Conservation (phyloP, 1,284 basidiomycete genomes). For the Coniophora puteana region DNA sequence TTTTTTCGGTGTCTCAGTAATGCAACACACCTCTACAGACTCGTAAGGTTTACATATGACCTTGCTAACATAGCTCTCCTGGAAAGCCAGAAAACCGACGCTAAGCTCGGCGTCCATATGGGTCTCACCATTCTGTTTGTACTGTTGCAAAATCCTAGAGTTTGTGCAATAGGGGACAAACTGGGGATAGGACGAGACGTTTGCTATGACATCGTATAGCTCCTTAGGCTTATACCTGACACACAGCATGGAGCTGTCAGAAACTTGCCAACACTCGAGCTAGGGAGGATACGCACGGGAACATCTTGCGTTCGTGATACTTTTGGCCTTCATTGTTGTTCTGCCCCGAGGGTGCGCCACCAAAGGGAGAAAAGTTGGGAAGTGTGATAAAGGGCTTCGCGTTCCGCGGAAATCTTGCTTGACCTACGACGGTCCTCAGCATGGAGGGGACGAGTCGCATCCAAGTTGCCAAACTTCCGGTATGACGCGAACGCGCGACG, state of each 20-base stretch:
- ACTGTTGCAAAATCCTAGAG: constrained; percentile 62
- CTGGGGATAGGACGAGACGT: constrained; percentile 80
- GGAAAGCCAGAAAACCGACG: constrained; percentile 85
- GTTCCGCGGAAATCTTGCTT: too few relatives aligned
- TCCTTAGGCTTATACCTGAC: constrained; percentile 70
- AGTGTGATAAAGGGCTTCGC: constrained; percentile 40
- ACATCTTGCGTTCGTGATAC: constrained; percentile 64
- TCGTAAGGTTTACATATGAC: constrained; percentile 78
- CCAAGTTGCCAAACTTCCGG: too few relatives aligned
- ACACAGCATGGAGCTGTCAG: constrained; percentile 16
- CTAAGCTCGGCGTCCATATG: constrained; percentile 82
- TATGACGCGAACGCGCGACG: too few relatives aligned
- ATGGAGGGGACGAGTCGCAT: too few relatives aligned
- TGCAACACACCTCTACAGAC: constrained; percentile 68
- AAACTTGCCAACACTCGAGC: constrained; percentile 7
- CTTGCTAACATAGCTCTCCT: constrained; percentile 84
- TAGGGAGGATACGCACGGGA: constrained; percentile 61
- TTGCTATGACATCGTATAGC: constrained; percentile 84
- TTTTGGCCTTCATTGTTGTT: constrained; percentile 31
- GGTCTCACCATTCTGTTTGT: constrained; percentile 42
- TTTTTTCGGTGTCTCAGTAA: constrained; percentile 8
- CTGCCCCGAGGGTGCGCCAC: constrained; percentile 33
- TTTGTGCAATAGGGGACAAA: constrained; percentile 90
- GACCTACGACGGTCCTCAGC: too few relatives aligned
- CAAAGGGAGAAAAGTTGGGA: constrained; percentile 36